These are phyloP conservation scores for Aphanocladium album DNA, from an alignment of 2,329 filamentous ascomycete genomes.

Conservation along the genomic window DNA sequence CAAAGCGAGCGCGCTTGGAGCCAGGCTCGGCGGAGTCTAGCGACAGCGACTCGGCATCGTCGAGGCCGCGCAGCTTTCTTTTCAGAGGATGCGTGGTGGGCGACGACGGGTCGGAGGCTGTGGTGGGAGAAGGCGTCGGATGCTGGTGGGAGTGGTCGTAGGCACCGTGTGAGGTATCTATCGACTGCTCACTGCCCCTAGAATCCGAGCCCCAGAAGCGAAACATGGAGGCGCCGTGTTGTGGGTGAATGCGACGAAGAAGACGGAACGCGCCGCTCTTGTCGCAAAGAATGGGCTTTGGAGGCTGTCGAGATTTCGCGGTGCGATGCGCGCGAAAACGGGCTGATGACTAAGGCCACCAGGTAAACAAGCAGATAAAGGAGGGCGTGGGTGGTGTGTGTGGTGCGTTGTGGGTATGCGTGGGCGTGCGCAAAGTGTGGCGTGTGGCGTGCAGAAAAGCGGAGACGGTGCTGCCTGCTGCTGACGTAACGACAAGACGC, in stretches of 20 bases:
- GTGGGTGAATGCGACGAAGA: conserved; percentile 6
- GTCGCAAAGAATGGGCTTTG: conserved; percentile 6
- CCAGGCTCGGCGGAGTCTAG: conserved; percentile 22
- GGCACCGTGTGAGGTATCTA: conserved; percentile 37
- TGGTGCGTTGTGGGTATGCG: neutral
- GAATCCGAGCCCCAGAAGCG: conserved; percentile 56
- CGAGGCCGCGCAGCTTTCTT: conserved; percentile 33
- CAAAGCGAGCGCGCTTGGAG: conserved; percentile 38
- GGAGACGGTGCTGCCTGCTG: conserved; percentile 19
- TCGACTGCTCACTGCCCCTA: conserved; percentile 50
- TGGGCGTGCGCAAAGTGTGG: neutral
- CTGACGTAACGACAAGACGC: conserved; percentile 30
- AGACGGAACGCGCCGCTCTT: conserved; percentile 14
- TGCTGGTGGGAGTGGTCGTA: conserved; percentile 26
- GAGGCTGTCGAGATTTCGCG: conserved; percentile 4
- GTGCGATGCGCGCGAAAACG: neutral
- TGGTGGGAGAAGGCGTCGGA: conserved; percentile 22
- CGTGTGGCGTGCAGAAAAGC: conserved; percentile 13
- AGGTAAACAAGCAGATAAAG: too few relatives aligned
- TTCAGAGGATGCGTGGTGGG: conserved; percentile 31
- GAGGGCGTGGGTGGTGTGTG: neutral
- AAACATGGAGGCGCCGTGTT: conserved; percentile 51
- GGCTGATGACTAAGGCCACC: conserved; percentile 6
- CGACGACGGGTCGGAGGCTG: conserved; percentile 10
- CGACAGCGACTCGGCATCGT: conserved; percentile 24